These are phyloP conservation scores for Saururus chinensis DNA, from an alignment of 164 flowering plant species.

Conservation along the genomic window DNA sequence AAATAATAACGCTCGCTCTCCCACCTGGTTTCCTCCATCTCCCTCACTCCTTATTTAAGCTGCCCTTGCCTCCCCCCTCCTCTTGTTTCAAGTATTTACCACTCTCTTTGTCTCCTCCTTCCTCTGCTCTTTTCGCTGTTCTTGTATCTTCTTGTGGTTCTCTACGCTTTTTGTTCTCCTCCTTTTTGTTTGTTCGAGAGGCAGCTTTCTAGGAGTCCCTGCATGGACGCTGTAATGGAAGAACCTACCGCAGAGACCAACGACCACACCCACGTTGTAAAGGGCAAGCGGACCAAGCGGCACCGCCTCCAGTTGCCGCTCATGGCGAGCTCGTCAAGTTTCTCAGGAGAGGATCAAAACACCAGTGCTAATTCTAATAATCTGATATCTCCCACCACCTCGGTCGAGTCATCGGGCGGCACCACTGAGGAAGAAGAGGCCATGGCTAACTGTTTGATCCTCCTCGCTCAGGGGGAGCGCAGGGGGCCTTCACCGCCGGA, in stretches of 20 bases:
- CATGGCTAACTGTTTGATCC: constrained; percentile 54
- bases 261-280: constrained; percentile 10
- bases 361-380: neutral
- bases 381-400: constrained; percentile 9
- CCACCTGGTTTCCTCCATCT: too few relatives aligned
- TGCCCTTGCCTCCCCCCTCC: constrained; percentile 1
- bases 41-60: neutral
- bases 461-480: constrained; percentile 31
- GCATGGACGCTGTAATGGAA: constrained; percentile 20
- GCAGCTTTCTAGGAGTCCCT: neutral
- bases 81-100: neutral
- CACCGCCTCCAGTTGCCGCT: constrained; percentile 21
- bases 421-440: constrained; percentile 41
- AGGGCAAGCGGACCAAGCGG: constrained; percentile 49
- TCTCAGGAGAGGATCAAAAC: constrained; percentile 3
- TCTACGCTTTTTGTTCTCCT: neutral
- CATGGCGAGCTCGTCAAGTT: constrained; percentile 16
- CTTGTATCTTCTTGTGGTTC: neutral
- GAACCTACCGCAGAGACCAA: constrained; percentile 13
- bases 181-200: neutral
- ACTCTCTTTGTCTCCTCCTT: constrained; percentile 1
- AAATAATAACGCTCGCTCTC: constrained; percentile 17
- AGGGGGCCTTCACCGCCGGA: neutral
- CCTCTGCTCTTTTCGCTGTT: neutral
- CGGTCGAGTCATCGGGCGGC: constrained; percentile 5